Evolutionary conservation across 1,284 basidiomycete species (phyloP).

Genomic region (Kwoniella shivajii): DNA sequence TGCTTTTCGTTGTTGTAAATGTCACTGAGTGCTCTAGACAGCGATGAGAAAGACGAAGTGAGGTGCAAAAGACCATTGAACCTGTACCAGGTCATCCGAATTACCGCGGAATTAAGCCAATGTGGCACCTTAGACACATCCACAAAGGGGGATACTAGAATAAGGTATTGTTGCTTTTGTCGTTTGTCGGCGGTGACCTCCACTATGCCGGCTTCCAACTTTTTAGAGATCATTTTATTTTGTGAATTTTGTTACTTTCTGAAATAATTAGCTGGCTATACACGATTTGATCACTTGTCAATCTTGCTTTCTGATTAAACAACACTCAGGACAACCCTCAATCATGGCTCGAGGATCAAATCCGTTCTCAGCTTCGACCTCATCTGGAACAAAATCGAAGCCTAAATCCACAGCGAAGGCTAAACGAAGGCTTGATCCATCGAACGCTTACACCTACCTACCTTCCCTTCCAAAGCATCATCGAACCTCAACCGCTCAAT

Average conservation of each 20-base stretch:
- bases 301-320: too few relatives aligned
- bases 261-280: too few relatives aligned
- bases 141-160: background rate
- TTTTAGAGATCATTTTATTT: constrained; percentile 8
- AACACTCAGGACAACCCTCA: background rate
- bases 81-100: constrained; percentile 11
- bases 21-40: too few relatives aligned
- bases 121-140: constrained; percentile 6
- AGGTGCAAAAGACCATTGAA: too few relatives aligned
- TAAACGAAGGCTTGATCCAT: constrained; percentile 22
- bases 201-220: constrained; percentile 12
- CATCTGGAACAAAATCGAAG: constrained; percentile 12
- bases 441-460: constrained; percentile 45
- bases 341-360: constrained; percentile 19
- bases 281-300: too few relatives aligned
- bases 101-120: constrained; percentile 14
- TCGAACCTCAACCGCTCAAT: constrained; percentile 37
- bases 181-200: constrained; percentile 2
- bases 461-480: constrained; percentile 46
- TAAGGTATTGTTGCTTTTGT: background rate
- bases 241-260: too few relatives aligned
- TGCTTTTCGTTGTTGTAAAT: background rate
- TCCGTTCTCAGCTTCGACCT: constrained; percentile 32
- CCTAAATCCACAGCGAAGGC: constrained; percentile 10
- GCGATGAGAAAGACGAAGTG: too few relatives aligned